Percentiles rank a stretch among this genome's conserved stretches.
Evolutionary conservation across 108 stramenopile species (phyloP).

Genomic region (Cyclotella kingstonii): DNA sequence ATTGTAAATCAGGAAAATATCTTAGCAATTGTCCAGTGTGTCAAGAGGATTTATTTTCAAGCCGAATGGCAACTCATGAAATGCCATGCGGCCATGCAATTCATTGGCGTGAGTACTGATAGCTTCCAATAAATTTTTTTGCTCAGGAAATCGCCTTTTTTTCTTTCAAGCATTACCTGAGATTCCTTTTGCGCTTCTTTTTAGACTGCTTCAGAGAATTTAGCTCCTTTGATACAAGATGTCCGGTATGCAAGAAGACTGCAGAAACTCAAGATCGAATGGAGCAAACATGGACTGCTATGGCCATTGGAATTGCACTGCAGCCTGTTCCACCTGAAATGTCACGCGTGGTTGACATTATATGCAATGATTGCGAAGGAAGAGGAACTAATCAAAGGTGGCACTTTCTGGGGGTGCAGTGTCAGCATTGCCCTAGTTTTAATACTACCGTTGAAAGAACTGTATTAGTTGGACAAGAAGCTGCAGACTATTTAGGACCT

Average conservation of each 20-base stretch:
- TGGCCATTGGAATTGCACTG: slow-evolving; percentile 73
- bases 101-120: slow-evolving; percentile 30
- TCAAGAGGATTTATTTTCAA: slow-evolving; percentile 86
- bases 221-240: slow-evolving; percentile 71
- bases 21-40: slow-evolving; percentile 89
- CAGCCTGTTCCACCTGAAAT: slow-evolving; percentile 83
- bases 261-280: slow-evolving; percentile 86
- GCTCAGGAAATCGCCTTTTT: neutral
- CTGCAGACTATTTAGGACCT: slow-evolving; percentile 67
- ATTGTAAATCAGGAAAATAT: slow-evolving; percentile 87
- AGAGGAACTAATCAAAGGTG: slow-evolving; percentile 61
- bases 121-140: neutral
- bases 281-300: slow-evolving; percentile 80
- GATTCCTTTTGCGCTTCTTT: slow-evolving; percentile 65
- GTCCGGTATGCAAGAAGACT: slow-evolving; percentile 89
- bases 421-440: slow-evolving; percentile 66
- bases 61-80: slow-evolving; percentile 56
- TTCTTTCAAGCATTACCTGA: slow-evolving; percentile 47
- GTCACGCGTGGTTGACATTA: slow-evolving; percentile 77
- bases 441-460: slow-evolving; percentile 79
- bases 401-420: slow-evolving; percentile 85
- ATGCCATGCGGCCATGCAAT: slow-evolving; percentile 54
- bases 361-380: slow-evolving; percentile 81
- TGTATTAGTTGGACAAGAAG: slow-evolving; percentile 71
- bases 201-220: slow-evolving; percentile 76